Evolutionary conservation across 148 eudicot genomes (phyloP), one percentile per base, ranked within the genome.

Genomic region (Polygonum maritimum): DNA sequence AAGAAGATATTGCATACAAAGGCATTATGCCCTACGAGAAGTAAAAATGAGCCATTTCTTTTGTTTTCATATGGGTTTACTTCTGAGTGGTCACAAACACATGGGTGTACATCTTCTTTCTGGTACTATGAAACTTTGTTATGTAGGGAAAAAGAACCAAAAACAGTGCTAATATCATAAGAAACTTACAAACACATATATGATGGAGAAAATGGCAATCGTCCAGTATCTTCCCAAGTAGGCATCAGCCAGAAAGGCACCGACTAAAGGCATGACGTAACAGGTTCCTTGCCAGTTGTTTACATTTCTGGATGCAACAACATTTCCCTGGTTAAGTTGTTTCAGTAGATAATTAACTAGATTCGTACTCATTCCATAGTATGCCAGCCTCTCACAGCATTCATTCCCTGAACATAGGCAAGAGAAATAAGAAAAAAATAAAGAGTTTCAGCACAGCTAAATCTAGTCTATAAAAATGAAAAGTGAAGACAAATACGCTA

Each of bases 181-280:
- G 54, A 72, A 44, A 54, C 79, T 78, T 71, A 78, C 79, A 70
- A 78, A n/a, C 63, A 51, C 75, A 78, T 78, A 78, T 21, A 78
- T 39, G 44, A 78, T 78, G 44, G 79, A 78, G 79, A 78, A 78
- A 71, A 71, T 19, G 19, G 75, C 75, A 55, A 78, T 71, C n/a
- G 69, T 57, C 79, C 79, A 78, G 69, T 51, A 78, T 78, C 79
- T 71, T 51, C 79, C 79, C 75, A 69, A 78, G 51, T 78, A 78
- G 79, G 79, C 75, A 52, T 78, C 79, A 19, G 79, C 79, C 21
- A 78, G 70, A 71, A 78, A 78, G 75, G 79, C 79, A 52, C 79
- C 79, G 19, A 78, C 4, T 21, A 78, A 72, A 31, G 79, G 79
- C 75, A 26, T 78, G 75, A 78, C 22, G 31, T 78, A 78, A 47